phyloP scores from a whole-genome alignment of 2,329 filamentous ascomycete species.

The Phaeosphaeriaceae sp. region DNA sequence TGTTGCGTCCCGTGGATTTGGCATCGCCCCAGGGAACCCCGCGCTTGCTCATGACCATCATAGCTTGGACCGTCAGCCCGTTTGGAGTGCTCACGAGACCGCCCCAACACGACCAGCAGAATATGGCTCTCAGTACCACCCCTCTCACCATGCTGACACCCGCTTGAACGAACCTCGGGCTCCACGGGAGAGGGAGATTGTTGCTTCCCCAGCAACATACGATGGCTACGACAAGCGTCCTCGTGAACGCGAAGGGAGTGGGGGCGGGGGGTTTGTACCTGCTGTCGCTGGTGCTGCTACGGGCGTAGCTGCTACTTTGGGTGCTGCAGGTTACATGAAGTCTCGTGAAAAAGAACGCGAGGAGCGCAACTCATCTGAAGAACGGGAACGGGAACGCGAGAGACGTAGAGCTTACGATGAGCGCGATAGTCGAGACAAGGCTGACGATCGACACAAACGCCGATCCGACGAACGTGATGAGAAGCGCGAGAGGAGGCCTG shows the following conservation, averaged over 20 bases:
- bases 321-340: constrained; percentile 39
- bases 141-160: constrained; percentile 34
- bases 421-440: constrained; percentile 31
- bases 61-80: constrained; percentile 46
- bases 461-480: constrained; percentile 23
- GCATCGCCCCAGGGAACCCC: constrained; percentile 44
- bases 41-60: constrained; percentile 43
- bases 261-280: constrained; percentile 27
- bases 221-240: constrained; percentile 42
- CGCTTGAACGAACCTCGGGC: constrained; percentile 38
- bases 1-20: constrained; percentile 56
- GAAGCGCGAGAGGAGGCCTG: constrained; percentile 18
- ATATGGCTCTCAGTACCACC: constrained; percentile 31
- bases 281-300: constrained; percentile 38
- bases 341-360: constrained; percentile 38
- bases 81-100: constrained; percentile 28
- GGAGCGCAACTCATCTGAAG: constrained; percentile 37
- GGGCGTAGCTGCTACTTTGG: constrained; percentile 39
- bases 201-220: constrained; percentile 10
- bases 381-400: constrained; percentile 50
- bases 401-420: constrained; percentile 37
- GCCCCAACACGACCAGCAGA: constrained; percentile 16
- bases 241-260: constrained; percentile 30
- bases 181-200: constrained; percentile 29
- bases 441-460: constrained; percentile 36